Conservation (phyloP, 257 asterid species). For the Solanum piurae region DNA sequence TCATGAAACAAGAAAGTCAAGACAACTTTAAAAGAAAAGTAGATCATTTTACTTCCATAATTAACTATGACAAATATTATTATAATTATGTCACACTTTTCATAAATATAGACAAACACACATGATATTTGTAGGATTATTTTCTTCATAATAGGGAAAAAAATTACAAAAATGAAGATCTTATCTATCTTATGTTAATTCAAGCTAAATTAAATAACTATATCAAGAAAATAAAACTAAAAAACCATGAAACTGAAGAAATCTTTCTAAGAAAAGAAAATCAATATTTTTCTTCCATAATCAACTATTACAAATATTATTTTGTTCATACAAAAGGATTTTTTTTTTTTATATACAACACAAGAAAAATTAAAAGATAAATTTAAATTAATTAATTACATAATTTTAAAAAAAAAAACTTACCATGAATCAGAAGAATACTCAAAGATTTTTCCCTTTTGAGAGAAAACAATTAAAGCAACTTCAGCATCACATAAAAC, state of each 20-base stretch:
- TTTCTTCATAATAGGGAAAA: neutral
- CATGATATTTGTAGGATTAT: neutral
- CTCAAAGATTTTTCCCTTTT: slow-evolving; percentile 76
- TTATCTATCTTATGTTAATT: too few relatives aligned
- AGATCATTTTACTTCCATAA: neutral
- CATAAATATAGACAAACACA: too few relatives aligned
- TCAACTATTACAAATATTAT: neutral
- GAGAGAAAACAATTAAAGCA: slow-evolving; percentile 62
- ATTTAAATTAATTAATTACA: neutral
- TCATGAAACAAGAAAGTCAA: neutral
- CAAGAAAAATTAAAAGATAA: neutral
- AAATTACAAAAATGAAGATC: too few relatives aligned
- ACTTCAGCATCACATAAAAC: slow-evolving; percentile 83
- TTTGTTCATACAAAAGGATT: neutral
- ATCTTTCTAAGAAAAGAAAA: neutral
- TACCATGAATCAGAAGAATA: slow-evolving; percentile 65
- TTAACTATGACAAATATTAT: neutral
- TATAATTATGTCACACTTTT: neutral
- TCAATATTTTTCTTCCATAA: neutral
- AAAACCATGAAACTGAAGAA: neutral
- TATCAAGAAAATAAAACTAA: too few relatives aligned
- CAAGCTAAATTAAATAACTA: too few relatives aligned
- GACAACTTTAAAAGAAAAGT: neutral
- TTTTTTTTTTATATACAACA: neutral
- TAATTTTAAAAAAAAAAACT: neutral